These are phyloP conservation scores for Aspergillus sp. DNA, from an alignment of 2,329 filamentous ascomycete genomes.

Conservation along the genomic window DNA sequence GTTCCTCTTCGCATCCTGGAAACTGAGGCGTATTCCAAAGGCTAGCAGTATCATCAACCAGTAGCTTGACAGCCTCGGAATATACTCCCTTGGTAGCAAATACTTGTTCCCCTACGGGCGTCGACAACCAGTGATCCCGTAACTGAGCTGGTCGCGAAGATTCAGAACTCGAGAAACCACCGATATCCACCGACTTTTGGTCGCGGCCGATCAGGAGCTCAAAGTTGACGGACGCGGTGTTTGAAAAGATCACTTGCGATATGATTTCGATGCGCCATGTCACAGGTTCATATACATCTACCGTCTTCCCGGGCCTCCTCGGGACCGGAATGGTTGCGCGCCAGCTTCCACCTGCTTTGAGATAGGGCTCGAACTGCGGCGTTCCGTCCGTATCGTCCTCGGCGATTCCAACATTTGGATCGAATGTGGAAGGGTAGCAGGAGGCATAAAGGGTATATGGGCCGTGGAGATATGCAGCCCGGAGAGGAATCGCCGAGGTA, in stretches of 20 bases:
- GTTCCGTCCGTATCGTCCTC: slow-evolving; percentile 69
- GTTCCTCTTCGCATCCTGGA: slow-evolving; percentile 56
- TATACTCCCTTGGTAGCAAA: slow-evolving; percentile 73
- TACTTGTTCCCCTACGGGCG: slow-evolving; percentile 53
- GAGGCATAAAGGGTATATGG: slow-evolving; percentile 89
- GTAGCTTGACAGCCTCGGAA: slow-evolving; percentile 73
- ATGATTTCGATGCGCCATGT: slow-evolving; percentile 90
- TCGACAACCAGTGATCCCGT: slow-evolving; percentile 70
- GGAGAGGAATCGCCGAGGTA: slow-evolving; percentile 82
- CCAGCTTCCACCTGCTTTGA: slow-evolving; percentile 92
- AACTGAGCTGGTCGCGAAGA: slow-evolving; percentile 65
- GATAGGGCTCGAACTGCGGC: slow-evolving; percentile 91
- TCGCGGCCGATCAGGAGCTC: slow-evolving; percentile 85
- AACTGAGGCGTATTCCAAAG: slow-evolving; percentile 91
- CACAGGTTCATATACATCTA: slow-evolving; percentile 45
- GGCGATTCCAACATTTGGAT: slow-evolving; percentile 69
- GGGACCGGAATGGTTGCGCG: slow-evolving; percentile 75
- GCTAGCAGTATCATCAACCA: slow-evolving; percentile 82
- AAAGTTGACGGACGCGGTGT: slow-evolving; percentile 80
- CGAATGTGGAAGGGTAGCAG: slow-evolving; percentile 78
- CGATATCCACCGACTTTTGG: slow-evolving; percentile 70
- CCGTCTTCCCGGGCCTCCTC: slow-evolving; percentile 51
- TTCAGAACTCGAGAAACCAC: slow-evolving; percentile 51
- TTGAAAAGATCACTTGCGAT: slow-evolving; percentile 92
- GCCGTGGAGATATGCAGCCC: slow-evolving; percentile 93